A percentile compares a stretch with the other conserved stretches of the same genome.
Evolutionary conservation across 202 grass and related monocot species (phyloP).

Genomic region (Setaria italica): DNA sequence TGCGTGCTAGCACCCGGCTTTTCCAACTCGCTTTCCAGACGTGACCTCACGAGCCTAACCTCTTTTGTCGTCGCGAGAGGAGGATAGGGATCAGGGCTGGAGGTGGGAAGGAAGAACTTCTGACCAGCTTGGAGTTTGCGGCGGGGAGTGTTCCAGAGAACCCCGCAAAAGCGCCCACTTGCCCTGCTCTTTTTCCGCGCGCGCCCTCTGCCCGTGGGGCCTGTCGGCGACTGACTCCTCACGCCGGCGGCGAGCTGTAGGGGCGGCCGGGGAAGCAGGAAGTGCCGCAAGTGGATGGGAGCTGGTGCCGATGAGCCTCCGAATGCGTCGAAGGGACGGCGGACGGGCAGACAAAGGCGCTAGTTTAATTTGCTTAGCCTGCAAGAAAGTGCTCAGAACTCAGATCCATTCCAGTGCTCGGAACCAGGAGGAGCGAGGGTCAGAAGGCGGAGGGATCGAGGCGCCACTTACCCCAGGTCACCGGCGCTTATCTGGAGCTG

Average conservation of each 20-base stretch:
- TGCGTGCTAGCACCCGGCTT: not conserved
- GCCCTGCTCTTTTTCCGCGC: too few relatives aligned
- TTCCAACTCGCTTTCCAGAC: not conserved
- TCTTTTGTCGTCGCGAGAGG: constrained; percentile 9
- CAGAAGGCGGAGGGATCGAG: not conserved
- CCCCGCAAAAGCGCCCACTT: constrained; percentile 33
- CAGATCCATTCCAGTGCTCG: not conserved
- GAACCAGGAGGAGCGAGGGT: not conserved
- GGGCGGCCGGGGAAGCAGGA: too few relatives aligned
- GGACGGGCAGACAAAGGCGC: not conserved
- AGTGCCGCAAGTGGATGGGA: not conserved
- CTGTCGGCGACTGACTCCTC: not conserved
- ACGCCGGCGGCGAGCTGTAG: constrained; percentile 44
- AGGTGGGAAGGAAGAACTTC: not conserved
- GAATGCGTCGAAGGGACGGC: not conserved
- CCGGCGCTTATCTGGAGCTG: not conserved
- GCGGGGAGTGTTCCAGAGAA: constrained; percentile 41
- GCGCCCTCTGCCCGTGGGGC: not conserved
- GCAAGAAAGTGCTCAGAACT: not conserved
- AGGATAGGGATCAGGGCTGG: not conserved
- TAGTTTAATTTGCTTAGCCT: not conserved
- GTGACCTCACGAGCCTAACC: constrained; percentile 32
- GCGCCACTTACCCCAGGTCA: not conserved
- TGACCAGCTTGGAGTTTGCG: constrained; percentile 25
- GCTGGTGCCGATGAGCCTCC: not conserved